Conservation (phyloP, 345 rosid species). For the Boechera retrofracta region DNA sequence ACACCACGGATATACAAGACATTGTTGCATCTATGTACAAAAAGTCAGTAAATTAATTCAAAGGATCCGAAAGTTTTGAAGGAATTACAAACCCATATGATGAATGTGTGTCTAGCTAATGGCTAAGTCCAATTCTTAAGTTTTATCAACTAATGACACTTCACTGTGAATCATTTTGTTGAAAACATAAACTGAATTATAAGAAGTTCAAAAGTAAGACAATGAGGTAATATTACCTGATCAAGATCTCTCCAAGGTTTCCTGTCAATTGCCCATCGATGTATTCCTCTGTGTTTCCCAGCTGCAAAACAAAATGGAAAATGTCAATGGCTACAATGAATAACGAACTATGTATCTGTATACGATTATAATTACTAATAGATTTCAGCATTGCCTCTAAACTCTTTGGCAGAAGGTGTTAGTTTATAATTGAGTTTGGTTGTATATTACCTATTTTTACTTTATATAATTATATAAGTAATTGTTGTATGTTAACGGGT, state of each 20-base stretch:
- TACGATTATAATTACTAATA: neutral
- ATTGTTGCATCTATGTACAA: constrained; percentile 80
- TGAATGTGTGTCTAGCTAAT: neutral
- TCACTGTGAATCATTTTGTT: neutral
- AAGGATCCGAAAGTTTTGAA: neutral
- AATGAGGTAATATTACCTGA: constrained; percentile 56
- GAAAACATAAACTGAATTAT: neutral
- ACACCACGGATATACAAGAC: constrained; percentile 90
- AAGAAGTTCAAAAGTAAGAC: neutral
- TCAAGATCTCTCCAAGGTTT: constrained; percentile 88
- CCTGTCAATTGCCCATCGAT: constrained; percentile 88
- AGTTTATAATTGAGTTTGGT: too few species aligned
- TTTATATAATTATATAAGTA: too few species aligned
- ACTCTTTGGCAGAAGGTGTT: neutral
- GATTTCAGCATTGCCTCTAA: neutral
- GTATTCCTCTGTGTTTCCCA: constrained; percentile 88
- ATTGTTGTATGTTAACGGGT: too few species aligned
- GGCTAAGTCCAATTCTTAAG: neutral
- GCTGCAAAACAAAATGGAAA: constrained; percentile 50
- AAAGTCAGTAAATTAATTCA: neutral
- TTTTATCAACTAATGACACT: neutral
- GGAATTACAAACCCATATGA: neutral
- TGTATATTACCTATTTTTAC: too few species aligned
- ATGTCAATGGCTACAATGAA: neutral
- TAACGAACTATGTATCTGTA: neutral